phyloP scores from a whole-genome alignment of 140 eudicot genomes.

The Artemisia princeps region DNA sequence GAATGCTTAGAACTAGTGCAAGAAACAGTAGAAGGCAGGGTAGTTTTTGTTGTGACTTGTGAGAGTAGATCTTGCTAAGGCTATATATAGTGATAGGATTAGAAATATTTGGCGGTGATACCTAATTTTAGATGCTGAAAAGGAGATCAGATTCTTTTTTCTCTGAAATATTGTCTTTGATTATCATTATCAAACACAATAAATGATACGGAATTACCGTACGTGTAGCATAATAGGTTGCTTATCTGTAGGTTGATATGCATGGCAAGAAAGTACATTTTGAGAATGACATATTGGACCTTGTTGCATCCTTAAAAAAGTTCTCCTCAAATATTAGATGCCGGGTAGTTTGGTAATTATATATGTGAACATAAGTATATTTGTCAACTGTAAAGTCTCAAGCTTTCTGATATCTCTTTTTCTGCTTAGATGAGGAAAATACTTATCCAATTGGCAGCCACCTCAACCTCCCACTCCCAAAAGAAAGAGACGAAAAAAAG shows the following conservation, averaged over 20 bases:
- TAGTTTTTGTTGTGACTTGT: constrained; percentile 25
- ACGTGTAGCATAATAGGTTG: constrained; percentile 4
- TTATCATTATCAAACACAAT: constrained; percentile 8
- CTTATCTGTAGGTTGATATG: constrained; percentile 26
- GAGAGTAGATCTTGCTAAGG: constrained; percentile 16
- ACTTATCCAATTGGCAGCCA: constrained; percentile 32
- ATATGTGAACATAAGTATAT: constrained; percentile 13
- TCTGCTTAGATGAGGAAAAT: constrained; percentile 23
- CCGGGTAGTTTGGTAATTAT: constrained; percentile 19
- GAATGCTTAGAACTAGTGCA: neutral
- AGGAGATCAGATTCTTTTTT: constrained; percentile 26
- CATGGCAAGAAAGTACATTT: constrained; percentile 18
- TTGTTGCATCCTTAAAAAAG: constrained; percentile 16
- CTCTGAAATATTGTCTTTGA: neutral
- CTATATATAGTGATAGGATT: constrained; percentile 32
- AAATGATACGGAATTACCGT: constrained; percentile 17
- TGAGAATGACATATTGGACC: constrained; percentile 16
- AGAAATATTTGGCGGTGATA: neutral
- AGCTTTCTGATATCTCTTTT: constrained; percentile 17
- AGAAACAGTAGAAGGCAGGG: constrained; percentile 12
- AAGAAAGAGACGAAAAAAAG: no score
- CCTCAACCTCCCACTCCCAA: neutral
- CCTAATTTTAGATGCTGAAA: constrained; percentile 20
- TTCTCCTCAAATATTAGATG: constrained; percentile 4
- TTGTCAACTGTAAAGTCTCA: constrained; percentile 16